phyloP scores from a whole-genome alignment of 768 basidiomycete genomes.

The Phlegmacium glaucopus region DNA sequence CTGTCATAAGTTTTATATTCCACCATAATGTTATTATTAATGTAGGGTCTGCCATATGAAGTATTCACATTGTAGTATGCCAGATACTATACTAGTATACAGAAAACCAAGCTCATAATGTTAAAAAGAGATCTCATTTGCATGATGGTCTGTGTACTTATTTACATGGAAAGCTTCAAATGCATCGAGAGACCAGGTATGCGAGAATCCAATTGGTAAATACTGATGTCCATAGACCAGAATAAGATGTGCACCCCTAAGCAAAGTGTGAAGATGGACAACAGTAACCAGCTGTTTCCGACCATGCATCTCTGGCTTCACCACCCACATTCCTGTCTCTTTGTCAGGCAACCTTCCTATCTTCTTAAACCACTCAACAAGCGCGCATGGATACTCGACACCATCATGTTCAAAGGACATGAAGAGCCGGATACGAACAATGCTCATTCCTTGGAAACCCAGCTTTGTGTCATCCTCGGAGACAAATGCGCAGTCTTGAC shows the following conservation, averaged over 20 bases:
- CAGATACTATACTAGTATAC: too few species aligned
- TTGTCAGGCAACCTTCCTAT: slow-evolving; percentile 16
- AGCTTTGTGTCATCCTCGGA: slow-evolving; percentile 11
- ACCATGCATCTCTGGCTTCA: slow-evolving; percentile 21
- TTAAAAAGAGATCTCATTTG: too few species aligned
- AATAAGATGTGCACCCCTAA: slow-evolving; percentile 27
- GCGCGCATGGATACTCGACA: slow-evolving; percentile 20
- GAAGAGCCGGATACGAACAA: slow-evolving; percentile 22
- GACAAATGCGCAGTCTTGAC: slow-evolving; percentile 27
- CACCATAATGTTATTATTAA: too few species aligned
- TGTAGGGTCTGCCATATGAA: too few species aligned
- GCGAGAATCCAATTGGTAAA: slow-evolving; percentile 17
- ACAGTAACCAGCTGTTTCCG: slow-evolving; percentile 11
- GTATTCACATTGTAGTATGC: too few species aligned
- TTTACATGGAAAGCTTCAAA: slow-evolving; percentile 27
- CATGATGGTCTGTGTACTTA: slow-evolving; percentile 30
- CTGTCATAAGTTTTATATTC: too few species aligned
- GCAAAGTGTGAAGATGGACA: slow-evolving; percentile 25
- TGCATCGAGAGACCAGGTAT: slow-evolving; percentile 17
- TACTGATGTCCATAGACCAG: slow-evolving; percentile 17
- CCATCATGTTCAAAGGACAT: slow-evolving; percentile 21
- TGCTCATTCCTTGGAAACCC: slow-evolving; percentile 20
- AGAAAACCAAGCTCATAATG: too few species aligned
- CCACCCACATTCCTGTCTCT: slow-evolving; percentile 28
- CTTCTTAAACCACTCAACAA: slow-evolving; percentile 24